phyloP scores from a whole-genome alignment of 345 rosid genomes.

The Clausena lansium region DNA sequence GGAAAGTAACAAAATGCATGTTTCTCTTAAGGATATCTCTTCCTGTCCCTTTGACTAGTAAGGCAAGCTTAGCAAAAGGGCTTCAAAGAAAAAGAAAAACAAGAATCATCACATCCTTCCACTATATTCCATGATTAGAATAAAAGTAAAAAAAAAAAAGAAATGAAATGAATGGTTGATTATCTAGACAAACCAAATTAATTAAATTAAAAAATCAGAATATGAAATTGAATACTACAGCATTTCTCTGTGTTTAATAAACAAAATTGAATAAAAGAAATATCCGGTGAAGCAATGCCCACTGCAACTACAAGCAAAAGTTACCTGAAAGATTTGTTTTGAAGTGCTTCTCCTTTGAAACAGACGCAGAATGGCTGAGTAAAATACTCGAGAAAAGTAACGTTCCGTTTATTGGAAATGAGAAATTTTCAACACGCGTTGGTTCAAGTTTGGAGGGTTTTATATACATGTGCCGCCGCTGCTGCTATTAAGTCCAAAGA shows the following conservation, averaged over 20 bases:
- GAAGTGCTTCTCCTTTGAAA: not conserved
- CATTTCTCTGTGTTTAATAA: too few relatives aligned
- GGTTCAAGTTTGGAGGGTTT: not conserved
- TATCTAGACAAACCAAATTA: too few relatives aligned
- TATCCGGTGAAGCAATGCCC: not conserved
- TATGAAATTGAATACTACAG: not conserved
- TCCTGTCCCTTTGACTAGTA: not conserved
- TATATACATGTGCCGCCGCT: too few relatives aligned
- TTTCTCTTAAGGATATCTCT: not conserved
- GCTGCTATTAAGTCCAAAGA: not conserved
- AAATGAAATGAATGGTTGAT: too few relatives aligned
- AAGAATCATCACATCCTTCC: not conserved
- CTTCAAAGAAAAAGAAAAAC: not conserved
- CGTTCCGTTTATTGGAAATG: not conserved
- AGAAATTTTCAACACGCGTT: slow-evolving; percentile 4
- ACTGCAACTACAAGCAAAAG: not conserved
- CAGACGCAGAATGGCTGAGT: not conserved
- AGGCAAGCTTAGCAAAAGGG: not conserved
- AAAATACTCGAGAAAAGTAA: not conserved
- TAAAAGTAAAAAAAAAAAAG: too few relatives aligned
- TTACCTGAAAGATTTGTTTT: not conserved
- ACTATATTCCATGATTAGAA: not conserved
- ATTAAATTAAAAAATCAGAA: not conserved
- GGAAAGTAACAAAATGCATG: not conserved
- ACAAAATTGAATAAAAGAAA: not conserved